phyloP scores from a whole-genome alignment of 2,329 filamentous ascomycete genomes.

The Epicoccum sorghinum region DNA sequence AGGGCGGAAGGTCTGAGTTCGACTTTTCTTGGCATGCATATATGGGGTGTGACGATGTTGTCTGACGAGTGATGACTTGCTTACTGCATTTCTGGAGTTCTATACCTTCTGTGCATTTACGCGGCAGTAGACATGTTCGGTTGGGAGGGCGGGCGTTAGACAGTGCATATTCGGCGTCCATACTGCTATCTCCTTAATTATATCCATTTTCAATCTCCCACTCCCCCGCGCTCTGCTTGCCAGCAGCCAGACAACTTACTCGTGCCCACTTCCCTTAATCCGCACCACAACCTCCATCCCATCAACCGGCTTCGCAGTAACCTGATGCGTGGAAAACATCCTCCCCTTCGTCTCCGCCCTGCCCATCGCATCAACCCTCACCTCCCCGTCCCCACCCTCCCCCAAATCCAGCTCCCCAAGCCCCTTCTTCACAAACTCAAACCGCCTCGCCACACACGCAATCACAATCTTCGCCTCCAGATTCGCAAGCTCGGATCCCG shows the following conservation, averaged over 20 bases:
- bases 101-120: constrained; percentile 9
- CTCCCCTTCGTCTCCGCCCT: constrained; percentile 14
- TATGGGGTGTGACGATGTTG: background rate
- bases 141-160: too few species aligned
- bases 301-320: constrained; percentile 24
- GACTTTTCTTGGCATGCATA: background rate
- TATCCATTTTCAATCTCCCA: too few species aligned
- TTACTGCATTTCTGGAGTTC: constrained; percentile 5
- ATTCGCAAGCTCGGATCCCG: constrained; percentile 61
- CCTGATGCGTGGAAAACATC: constrained; percentile 16
- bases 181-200: too few species aligned
- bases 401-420: constrained; percentile 31
- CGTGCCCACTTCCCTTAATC: constrained; percentile 4
- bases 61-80: constrained; percentile 4
- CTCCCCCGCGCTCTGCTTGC: background rate
- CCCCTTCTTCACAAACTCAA: constrained; percentile 49
- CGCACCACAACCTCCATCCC: constrained; percentile 17
- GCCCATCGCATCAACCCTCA: constrained; percentile 3
- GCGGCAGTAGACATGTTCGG: background rate
- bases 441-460: constrained; percentile 54
- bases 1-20: constrained; percentile 27
- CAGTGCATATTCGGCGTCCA: too few species aligned
- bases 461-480: constrained; percentile 58
- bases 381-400: constrained; percentile 5
- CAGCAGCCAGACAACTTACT: background rate